These are phyloP conservation scores for Trichosporon sp. DNA, from an alignment of 1,284 basidiomycete species.

Conservation along the genomic window DNA sequence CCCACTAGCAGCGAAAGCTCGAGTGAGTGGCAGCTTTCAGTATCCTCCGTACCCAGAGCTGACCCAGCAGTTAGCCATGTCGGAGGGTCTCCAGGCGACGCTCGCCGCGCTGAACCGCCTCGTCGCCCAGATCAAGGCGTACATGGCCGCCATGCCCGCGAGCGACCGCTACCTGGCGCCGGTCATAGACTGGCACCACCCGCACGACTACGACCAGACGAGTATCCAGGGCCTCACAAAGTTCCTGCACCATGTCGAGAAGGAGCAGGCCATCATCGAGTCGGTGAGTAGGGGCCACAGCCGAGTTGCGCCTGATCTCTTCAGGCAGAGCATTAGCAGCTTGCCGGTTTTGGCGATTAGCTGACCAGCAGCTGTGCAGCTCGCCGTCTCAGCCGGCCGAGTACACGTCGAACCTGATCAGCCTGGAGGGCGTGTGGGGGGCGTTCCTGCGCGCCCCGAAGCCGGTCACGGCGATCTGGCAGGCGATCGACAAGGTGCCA, in stretches of 20 bases:
- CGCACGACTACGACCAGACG: constrained; percentile 30
- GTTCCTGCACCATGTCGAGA: constrained; percentile 30
- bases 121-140: constrained; percentile 12
- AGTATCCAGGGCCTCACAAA: constrained; percentile 34
- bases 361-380: background rate
- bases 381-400: constrained; percentile 28
- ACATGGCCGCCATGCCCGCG: constrained; percentile 1
- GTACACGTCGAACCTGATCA: constrained; percentile 35
- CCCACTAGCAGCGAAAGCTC: background rate
- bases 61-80: background rate
- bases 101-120: constrained; percentile 3
- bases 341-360: too few relatives aligned
- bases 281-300: constrained; percentile 27
- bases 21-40: background rate
- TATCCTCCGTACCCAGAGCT: background rate
- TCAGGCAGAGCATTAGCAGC: too few relatives aligned
- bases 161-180: constrained; percentile 31
- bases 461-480: constrained; percentile 33
- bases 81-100: background rate
- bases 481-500: constrained; percentile 26
- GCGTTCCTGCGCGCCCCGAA: constrained; percentile 31
- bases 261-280: constrained; percentile 34
- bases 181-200: constrained; percentile 41
- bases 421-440: constrained; percentile 41
- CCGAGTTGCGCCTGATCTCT: too few relatives aligned